Percentiles rank a stretch among this genome's conserved stretches.
phyloP scores from a whole-genome alignment of 23 red algal genomes.

The Gracilariopsis chorda region DNA sequence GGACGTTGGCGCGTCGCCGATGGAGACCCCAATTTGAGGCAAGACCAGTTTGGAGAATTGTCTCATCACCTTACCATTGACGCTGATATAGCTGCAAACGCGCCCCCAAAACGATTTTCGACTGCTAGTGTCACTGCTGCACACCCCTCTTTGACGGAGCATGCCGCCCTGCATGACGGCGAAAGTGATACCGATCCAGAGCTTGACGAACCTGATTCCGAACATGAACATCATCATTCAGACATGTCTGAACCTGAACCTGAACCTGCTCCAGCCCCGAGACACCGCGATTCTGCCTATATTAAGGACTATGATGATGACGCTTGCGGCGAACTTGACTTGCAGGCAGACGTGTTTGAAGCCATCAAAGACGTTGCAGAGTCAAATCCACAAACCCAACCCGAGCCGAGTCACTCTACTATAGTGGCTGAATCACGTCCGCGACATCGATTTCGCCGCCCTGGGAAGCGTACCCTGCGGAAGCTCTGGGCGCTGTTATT shows the following conservation, averaged over 20 bases:
- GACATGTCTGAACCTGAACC: background rate
- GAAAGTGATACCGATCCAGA: slow-evolving; percentile 52
- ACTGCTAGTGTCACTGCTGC: slow-evolving; percentile 26
- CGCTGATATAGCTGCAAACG: background rate
- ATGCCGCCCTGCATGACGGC: slow-evolving; percentile 16
- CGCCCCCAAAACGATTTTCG: slow-evolving; percentile 25
- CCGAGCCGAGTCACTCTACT: background rate
- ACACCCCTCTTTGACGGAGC: background rate
- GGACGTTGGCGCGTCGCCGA: slow-evolving; percentile 71
- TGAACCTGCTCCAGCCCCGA: background rate
- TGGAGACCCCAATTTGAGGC: slow-evolving; percentile 34
- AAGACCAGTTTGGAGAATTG: slow-evolving; percentile 69
- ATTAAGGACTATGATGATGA: slow-evolving; percentile 74
- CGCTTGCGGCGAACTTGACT: slow-evolving; percentile 40
- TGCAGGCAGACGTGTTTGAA: slow-evolving; percentile 76
- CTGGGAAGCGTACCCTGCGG: slow-evolving; percentile 18
- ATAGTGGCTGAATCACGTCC: background rate
- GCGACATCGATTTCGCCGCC: background rate
- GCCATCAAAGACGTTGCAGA: slow-evolving; percentile 65
- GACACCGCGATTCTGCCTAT: slow-evolving; percentile 33
- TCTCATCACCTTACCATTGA: slow-evolving; percentile 31
- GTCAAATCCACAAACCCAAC: background rate
- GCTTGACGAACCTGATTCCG: background rate
- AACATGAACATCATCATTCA: background rate
- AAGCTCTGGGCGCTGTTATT: slow-evolving; percentile 48